phyloP scores from a whole-genome alignment of 768 basidiomycete genomes.

The Boletus edulis region DNA sequence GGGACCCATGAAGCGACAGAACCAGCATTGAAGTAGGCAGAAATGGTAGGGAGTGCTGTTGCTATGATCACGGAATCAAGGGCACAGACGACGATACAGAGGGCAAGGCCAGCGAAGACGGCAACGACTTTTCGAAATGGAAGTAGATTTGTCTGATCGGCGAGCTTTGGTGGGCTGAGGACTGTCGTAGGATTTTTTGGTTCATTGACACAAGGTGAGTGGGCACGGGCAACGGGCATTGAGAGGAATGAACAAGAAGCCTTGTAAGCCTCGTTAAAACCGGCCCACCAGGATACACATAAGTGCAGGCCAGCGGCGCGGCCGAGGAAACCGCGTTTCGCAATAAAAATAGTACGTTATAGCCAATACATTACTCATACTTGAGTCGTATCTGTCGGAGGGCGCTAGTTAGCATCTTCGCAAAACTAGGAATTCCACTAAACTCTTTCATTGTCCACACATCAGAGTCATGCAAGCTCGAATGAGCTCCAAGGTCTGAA shows the following conservation, averaged over 20 bases:
- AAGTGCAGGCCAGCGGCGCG: no score
- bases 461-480: no score
- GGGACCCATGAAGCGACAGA: neutral
- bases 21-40: neutral
- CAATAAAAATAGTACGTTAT: no score
- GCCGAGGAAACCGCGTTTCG: no score
- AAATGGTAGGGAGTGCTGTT: neutral
- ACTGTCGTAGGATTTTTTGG: neutral
- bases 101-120: neutral
- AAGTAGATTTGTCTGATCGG: neutral
- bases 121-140: neutral
- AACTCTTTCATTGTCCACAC: no score
- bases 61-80: neutral
- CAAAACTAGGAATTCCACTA: no score
- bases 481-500: no score
- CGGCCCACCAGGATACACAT: neutral
- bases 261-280: neutral
- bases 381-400: no score
- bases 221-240: neutral
- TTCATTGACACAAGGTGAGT: neutral
- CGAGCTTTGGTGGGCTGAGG: neutral
- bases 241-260: neutral
- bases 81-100: neutral
- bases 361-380: no score
- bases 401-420: no score